Evolutionary conservation across 371 early-diverging fungal species (phyloP).

Genomic region (Synchytrium microbalum): DNA sequence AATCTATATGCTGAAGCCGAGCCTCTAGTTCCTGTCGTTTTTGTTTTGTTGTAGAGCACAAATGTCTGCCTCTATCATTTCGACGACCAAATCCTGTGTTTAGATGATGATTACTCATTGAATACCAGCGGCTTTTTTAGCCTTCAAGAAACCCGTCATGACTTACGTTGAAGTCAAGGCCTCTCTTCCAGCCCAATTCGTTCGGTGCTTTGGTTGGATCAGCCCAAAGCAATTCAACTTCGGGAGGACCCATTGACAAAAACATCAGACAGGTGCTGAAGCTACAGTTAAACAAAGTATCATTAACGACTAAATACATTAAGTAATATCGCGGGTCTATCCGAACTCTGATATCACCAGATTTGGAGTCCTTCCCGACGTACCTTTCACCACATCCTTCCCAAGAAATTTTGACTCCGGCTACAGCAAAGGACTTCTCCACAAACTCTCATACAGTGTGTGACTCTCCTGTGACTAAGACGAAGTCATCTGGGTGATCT

Average conservation of each 20-base stretch:
- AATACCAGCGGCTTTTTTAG: too few relatives aligned
- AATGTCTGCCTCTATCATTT: not conserved
- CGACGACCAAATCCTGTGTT: not conserved
- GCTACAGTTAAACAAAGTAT: too few relatives aligned
- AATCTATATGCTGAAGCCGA: too few relatives aligned
- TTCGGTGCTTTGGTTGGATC: conserved; percentile 69
- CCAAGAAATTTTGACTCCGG: conserved; percentile 63
- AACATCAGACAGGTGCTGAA: too few relatives aligned
- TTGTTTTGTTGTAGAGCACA: not conserved
- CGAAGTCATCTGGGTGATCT: conserved; percentile 69
- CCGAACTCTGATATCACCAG: conserved; percentile 61
- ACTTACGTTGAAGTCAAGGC: conserved; percentile 55
- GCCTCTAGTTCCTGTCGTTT: conserved; percentile 2
- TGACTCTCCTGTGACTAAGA: conserved; percentile 76
- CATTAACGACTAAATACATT: too few relatives aligned
- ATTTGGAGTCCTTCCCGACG: conserved; percentile 58
- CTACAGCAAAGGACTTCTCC: conserved; percentile 67
- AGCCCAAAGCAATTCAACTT: conserved; percentile 73
- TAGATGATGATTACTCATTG: too few relatives aligned
- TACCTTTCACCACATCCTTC: conserved; percentile 67
- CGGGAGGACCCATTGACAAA: too few relatives aligned
- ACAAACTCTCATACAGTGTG: conserved; percentile 77
- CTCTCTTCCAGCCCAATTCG: conserved; percentile 61
- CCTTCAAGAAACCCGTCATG: not conserved
- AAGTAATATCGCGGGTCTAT: conserved; percentile 74